Base-by-base conservation (phyloP, 2,329 filamentous ascomycete species). In the Ophiostoma triangulosporum region DNA sequence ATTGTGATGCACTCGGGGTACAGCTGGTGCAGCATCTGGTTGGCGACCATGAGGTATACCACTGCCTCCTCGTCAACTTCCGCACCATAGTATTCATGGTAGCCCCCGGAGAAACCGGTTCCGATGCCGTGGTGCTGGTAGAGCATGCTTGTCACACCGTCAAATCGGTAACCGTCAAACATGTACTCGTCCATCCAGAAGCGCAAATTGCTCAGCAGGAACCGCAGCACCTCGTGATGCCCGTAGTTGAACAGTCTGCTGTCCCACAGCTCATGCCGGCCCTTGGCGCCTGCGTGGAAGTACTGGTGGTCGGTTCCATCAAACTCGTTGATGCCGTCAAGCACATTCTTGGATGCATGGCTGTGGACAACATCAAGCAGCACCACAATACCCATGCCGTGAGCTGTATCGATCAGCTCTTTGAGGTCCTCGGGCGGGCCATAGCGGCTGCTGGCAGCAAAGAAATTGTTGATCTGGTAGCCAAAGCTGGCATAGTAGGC, bases 161-260 rank as follows among this genome's bases (percentile, higher is more conserved):
- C 93, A 63, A 98, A 98, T 40, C 93, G 81, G 77, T 97, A 98
- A 24, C 93, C 93, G 64, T 98, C 93, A 64, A 98, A 97, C 38
- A 81, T 74, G 64, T 96, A 98, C 69, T 96, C 90, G 54, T 97
- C 91, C 90, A 98, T 97, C 90, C 93, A 98, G 73, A 95, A 98
- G 24, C 91, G 80, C 55, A 98, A 71, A 66, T 98, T 98, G 67
- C 90, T 96, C 26, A 98, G 74, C 46, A 98, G 73, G 70, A 98
- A 98, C n/a, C 93, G 81, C 65, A 97, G 68, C 22, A 98, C 93
- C 66, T 98, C 93, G 63, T 97, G 89, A 63, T 81, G 81, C 29
- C 90, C 91, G 65, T 97, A 98, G 73, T 98, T 98, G 76, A 98
- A 98, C 54, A 98, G 72, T 56, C 93, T 81, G 68, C 88, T 95